Conservation (phyloP, 495 filamentous ascomycete genomes). For the Podospora didyma region DNA sequence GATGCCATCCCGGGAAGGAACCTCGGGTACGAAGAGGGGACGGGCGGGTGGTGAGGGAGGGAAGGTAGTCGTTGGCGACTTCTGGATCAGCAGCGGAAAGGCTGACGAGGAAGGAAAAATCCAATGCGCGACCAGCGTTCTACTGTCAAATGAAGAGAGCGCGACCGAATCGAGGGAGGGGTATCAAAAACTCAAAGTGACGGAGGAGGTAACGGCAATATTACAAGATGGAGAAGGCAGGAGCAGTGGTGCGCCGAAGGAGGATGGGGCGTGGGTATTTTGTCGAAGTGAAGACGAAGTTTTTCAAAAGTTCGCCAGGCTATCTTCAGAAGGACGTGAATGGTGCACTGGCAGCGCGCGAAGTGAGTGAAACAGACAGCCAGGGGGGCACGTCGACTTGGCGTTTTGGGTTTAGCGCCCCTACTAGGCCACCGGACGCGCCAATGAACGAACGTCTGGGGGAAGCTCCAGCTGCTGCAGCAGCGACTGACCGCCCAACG, state of each 20-base stretch:
- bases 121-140: slow-evolving; percentile 16
- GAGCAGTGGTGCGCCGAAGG: background rate
- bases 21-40: slow-evolving; percentile 1
- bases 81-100: slow-evolving; percentile 13
- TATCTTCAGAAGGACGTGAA: slow-evolving; percentile 6
- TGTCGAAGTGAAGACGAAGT: slow-evolving; percentile 11
- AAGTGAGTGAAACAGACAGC: slow-evolving; percentile 1
- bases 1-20: slow-evolving; percentile 27
- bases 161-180: slow-evolving; percentile 14
- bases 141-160: slow-evolving; percentile 8
- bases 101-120: slow-evolving; percentile 14
- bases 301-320: slow-evolving; percentile 17
- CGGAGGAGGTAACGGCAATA: slow-evolving; percentile 6
- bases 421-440: background rate
- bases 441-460: background rate
- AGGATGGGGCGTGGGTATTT: slow-evolving; percentile 1
- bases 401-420: slow-evolving; percentile 4
- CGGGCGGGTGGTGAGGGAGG: background rate
- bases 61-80: background rate
- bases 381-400: slow-evolving; percentile 2
- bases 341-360: slow-evolving; percentile 10
- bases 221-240: slow-evolving; percentile 6
- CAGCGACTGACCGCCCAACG: no score
- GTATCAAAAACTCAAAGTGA: slow-evolving; percentile 20
- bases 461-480: background rate